These are phyloP conservation scores for Streptanthus diversifolius DNA, from an alignment of 345 rosid genomes.

Conservation along the genomic window DNA sequence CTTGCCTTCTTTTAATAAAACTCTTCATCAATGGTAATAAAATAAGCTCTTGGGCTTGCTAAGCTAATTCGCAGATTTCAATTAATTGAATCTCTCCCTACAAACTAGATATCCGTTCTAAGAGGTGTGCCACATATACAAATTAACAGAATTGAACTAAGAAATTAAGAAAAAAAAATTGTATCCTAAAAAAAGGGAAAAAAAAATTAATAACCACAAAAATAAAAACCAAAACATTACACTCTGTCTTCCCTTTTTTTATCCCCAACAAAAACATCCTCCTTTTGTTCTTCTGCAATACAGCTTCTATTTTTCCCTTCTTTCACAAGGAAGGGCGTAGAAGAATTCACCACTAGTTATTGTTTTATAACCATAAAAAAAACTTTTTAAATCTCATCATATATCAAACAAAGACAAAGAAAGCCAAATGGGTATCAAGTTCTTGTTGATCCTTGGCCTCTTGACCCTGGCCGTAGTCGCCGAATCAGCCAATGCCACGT, in stretches of 20 bases:
- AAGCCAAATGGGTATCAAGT: conserved; percentile 40
- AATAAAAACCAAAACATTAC: conserved; percentile 5
- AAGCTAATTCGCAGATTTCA: neutral
- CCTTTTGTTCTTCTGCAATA: conserved; percentile 19
- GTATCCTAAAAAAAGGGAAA: conserved; percentile 16
- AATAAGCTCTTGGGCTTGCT: neutral
- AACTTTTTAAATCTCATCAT: conserved; percentile 1
- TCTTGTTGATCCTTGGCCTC: conserved; percentile 37
- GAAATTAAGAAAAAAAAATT: conserved; percentile 6
- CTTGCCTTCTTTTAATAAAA: neutral
- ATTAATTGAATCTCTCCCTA: neutral
- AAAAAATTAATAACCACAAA: conserved; percentile 35
- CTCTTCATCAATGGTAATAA: neutral
- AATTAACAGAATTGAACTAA: conserved; percentile 18
- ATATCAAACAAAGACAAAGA: neutral
- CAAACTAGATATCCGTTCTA: conserved; percentile 13
- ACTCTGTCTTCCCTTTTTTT: conserved; percentile 24
- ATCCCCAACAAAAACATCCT: conserved; percentile 28
- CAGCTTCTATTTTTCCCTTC: conserved; percentile 34
- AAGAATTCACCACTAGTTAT: conserved; percentile 13
- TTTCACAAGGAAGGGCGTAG: conserved; percentile 42
- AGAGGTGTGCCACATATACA: conserved; percentile 29
- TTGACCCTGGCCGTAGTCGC: conserved; percentile 29
- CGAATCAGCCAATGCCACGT: conserved; percentile 29
- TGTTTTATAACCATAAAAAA: neutral